Base-by-base conservation (phyloP, 2,329 filamentous ascomycete genomes). In the Xylariomycetidae sp. region DNA sequence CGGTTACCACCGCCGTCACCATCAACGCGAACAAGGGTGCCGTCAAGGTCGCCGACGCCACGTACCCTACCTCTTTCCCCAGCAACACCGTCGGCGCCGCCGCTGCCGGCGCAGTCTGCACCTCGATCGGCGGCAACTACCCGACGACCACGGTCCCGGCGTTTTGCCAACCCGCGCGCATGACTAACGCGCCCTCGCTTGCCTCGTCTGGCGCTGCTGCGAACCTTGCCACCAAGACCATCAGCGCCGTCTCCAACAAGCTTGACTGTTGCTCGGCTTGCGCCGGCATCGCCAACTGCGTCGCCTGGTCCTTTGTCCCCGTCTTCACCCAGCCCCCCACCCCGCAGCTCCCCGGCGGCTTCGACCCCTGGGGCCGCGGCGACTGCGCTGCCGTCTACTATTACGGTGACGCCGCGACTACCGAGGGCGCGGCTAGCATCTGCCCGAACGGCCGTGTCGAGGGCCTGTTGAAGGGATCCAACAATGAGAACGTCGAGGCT, bases 291-390 rank as follows among this genome's bases (percentile, higher is more conserved):
- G 52, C 46, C 42, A 56, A 56, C 44, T 56, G 53, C 41, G 44
- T 49, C 25, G 50, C 53, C 29, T 56, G 53, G 53, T 40, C 33
- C 26, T 56, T 53, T 34, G 31, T 49, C 2, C 53, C 53, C 9
- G 44, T 45, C 10, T 50, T 47, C 35, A 32, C 35, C 4, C 37
- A 34, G 14, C 6, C 25, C 2, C 50, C 53, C 3, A 45, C 47
- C 33, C 31, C 39, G 2, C 37, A 38, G 14, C 39, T 50, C 3
- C 53, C 53, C 3, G 53, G 48, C 17, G 53, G 51, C 3, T 56
- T 54, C 34, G 52, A 56, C 24, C 53, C 53, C 19, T 56, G 50
- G 50, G 48, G 47, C 22, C 46, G 43, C 24, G 52, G 53, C 15
- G 38, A 45, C 28, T 56, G 53, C 43, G 46, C 48, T 31, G 40